These are phyloP conservation scores for Collybia mongolica DNA, from an alignment of 768 basidiomycete species.

Conservation along the genomic window DNA sequence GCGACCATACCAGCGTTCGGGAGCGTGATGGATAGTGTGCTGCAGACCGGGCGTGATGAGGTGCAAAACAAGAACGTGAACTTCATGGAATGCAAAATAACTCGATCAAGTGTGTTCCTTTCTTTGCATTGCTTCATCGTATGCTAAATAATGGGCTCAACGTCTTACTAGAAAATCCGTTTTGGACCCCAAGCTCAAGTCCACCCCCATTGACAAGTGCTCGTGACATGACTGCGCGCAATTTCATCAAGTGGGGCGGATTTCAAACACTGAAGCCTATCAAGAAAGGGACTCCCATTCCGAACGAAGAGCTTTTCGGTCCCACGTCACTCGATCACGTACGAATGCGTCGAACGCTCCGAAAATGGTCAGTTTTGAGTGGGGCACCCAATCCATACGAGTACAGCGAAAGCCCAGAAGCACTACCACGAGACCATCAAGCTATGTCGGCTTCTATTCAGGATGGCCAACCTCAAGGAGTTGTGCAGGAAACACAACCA, in stretches of 20 bases:
- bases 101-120: conserved; percentile 15
- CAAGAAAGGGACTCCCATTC: conserved; percentile 15
- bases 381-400: conserved; percentile 25
- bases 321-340: conserved; percentile 21
- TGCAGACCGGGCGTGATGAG: conserved; percentile 1
- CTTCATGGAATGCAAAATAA: conserved; percentile 18
- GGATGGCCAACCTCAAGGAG: conserved; percentile 1
- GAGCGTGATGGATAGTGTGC: conserved; percentile 4
- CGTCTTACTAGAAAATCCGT: too few species aligned
- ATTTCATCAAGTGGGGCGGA: conserved; percentile 37
- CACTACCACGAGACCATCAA: neutral
- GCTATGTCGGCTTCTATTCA: too few species aligned
- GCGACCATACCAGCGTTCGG: conserved; percentile 2
- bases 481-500: too few species aligned
- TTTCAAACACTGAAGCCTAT: conserved; percentile 30
- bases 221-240: neutral
- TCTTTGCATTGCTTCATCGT: neutral
- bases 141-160: too few species aligned
- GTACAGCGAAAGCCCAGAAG: conserved; percentile 8
- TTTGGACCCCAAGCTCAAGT: neutral
- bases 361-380: conserved; percentile 16
- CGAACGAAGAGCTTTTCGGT: conserved; percentile 21
- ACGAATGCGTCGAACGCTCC: conserved; percentile 26
- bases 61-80: conserved; percentile 6
- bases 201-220: neutral